phyloP scores from a whole-genome alignment of 148 eudicot species.

The Fallopia convolvulus region DNA sequence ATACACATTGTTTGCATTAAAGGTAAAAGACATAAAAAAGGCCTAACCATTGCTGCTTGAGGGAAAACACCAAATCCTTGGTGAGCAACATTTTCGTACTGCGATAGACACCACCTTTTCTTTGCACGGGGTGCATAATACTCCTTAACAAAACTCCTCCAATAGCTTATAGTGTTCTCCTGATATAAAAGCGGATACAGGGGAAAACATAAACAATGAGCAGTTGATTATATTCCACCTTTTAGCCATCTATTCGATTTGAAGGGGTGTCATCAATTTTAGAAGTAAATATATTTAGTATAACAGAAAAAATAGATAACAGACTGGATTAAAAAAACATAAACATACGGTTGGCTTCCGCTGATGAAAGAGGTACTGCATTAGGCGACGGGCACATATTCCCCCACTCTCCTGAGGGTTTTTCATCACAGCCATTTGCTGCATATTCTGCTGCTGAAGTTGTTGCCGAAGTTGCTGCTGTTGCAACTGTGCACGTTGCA shows the following conservation, averaged over 20 bases:
- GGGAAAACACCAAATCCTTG: slow-evolving; percentile 90
- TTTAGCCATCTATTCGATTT: neutral
- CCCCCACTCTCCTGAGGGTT: slow-evolving; percentile 63
- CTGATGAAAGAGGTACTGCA: slow-evolving; percentile 94
- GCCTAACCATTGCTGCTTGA: slow-evolving; percentile 69
- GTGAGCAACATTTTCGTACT: slow-evolving; percentile 80
- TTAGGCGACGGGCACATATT: slow-evolving; percentile 77
- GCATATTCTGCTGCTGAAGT: slow-evolving; percentile 68
- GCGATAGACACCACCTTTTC: slow-evolving; percentile 94
- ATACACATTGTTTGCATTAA: neutral
- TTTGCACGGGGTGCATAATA: slow-evolving; percentile 89
- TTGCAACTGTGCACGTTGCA: slow-evolving; percentile 55
- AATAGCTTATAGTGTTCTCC: slow-evolving; percentile 84
- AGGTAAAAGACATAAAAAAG: neutral
- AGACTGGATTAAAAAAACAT: neutral
- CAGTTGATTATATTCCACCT: neutral
- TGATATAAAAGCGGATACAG: slow-evolving; percentile 19
- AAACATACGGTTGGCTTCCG: slow-evolving; percentile 68
- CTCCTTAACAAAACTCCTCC: slow-evolving; percentile 92
- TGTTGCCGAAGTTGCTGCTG: slow-evolving; percentile 61
- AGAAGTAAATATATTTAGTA: neutral
- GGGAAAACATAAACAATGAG: neutral
- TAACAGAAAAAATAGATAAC: neutral
- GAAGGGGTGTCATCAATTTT: neutral
- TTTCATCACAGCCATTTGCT: slow-evolving; percentile 53